These are phyloP conservation scores for Pisolithus orientalis DNA, from an alignment of 768 basidiomycete species.

Conservation along the genomic window DNA sequence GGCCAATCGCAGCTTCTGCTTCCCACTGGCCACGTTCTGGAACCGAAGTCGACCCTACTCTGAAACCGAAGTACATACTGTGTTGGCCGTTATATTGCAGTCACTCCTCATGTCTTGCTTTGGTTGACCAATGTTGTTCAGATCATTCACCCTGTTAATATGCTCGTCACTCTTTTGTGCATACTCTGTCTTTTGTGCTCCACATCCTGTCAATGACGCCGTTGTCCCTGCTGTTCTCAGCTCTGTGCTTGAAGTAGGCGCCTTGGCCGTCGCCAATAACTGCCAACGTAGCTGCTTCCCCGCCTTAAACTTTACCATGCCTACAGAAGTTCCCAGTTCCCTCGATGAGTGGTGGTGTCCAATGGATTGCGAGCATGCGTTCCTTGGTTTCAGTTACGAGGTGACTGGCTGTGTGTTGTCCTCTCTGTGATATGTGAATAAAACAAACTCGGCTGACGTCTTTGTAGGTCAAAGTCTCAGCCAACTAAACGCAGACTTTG, in stretches of 20 bases:
- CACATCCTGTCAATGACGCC: background rate
- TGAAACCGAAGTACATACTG: no score
- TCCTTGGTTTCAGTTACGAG: conserved; percentile 75
- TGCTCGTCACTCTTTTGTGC: background rate
- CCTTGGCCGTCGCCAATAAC: background rate
- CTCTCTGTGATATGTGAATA: background rate
- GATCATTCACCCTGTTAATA: background rate
- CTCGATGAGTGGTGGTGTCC: conserved; percentile 60
- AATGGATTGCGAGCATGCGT: conserved; percentile 59
- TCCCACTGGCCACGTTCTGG: no score
- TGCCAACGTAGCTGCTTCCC: conserved; percentile 28
- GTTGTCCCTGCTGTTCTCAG: background rate
- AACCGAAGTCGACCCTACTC: no score
- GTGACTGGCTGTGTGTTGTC: conserved; percentile 50
- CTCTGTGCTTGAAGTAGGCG: background rate
- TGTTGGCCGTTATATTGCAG: no score
- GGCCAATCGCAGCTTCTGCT: no score
- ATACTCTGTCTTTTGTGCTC: background rate
- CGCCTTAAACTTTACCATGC: conserved; percentile 48
- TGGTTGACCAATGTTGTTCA: no score
- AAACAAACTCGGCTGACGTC: background rate
- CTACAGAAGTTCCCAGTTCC: conserved; percentile 38
- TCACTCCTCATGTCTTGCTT: no score
- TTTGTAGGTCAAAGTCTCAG: conserved; percentile 44
- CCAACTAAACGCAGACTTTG: conserved; percentile 49